Conservation (phyloP, 2,329 filamentous ascomycete species). For the Verticillium klebahnii region DNA sequence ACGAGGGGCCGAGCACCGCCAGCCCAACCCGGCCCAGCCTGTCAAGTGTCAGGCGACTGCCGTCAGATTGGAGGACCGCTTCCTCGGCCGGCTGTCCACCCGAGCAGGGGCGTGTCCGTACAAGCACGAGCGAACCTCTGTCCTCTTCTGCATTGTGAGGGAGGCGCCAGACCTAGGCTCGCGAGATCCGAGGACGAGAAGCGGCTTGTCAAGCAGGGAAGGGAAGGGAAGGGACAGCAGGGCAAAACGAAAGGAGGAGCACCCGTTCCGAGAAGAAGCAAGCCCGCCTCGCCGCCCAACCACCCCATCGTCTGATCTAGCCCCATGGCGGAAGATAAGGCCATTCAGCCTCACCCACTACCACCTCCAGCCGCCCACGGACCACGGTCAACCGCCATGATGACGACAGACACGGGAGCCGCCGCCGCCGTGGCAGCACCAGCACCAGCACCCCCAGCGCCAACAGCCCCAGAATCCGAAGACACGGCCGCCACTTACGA, state of each 20-base stretch:
- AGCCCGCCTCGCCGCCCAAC: not conserved
- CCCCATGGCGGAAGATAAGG: not conserved
- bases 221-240: not conserved
- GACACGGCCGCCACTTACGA: slow-evolving; percentile 56
- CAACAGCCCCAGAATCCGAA: not conserved
- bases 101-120: not conserved
- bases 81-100: not conserved
- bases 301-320: not conserved
- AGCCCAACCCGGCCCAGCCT: not conserved
- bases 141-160: not conserved
- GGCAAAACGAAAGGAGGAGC: not conserved
- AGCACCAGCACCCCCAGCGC: not conserved
- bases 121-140: not conserved
- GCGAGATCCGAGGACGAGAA: not conserved
- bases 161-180: not conserved
- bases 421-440: not conserved
- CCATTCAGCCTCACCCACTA: not conserved
- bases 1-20: not conserved
- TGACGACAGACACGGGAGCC: not conserved
- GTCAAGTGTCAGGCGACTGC: not conserved
- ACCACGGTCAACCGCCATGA: not conserved
- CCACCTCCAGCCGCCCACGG: not conserved
- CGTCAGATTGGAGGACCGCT: not conserved
- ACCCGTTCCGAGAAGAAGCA: not conserved
- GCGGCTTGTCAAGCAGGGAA: not conserved